Evolutionary conservation across 345 rosid genomes (phyloP).

Genomic region (Pistacia atlantica): DNA sequence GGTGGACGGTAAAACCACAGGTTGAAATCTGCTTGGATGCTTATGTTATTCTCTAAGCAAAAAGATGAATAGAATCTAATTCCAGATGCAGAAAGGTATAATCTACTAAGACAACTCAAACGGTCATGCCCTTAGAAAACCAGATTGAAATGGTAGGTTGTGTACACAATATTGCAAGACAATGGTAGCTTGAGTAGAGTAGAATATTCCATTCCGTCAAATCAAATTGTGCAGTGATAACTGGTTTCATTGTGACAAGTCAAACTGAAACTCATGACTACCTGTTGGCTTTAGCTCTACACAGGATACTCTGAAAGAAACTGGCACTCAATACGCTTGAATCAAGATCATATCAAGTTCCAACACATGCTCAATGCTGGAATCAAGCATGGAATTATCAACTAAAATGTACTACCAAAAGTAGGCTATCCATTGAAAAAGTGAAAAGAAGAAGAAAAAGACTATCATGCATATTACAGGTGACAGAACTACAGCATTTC

Average conservation of each 20-base stretch:
- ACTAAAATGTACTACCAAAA: background rate
- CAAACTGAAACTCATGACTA: background rate
- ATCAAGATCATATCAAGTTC: background rate
- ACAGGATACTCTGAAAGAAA: background rate
- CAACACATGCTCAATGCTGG: background rate
- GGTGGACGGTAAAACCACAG: background rate
- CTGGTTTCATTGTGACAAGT: background rate
- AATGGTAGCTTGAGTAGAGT: background rate
- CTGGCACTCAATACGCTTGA: background rate
- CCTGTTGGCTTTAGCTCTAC: background rate
- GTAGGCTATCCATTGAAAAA: background rate
- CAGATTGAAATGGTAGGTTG: background rate
- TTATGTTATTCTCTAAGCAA: background rate
- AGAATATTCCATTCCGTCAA: background rate
- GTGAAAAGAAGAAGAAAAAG: background rate
- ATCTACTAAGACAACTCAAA: conserved; percentile 10
- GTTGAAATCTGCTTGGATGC: background rate
- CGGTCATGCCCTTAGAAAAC: background rate
- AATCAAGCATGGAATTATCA: background rate
- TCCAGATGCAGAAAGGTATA: background rate
- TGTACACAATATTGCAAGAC: background rate
- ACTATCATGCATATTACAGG: background rate
- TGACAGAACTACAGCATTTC: background rate
- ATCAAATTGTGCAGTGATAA: background rate
- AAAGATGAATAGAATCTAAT: no score